Base-by-base conservation (phyloP, 148 eudicot species). In the Camellia granthamiana region DNA sequence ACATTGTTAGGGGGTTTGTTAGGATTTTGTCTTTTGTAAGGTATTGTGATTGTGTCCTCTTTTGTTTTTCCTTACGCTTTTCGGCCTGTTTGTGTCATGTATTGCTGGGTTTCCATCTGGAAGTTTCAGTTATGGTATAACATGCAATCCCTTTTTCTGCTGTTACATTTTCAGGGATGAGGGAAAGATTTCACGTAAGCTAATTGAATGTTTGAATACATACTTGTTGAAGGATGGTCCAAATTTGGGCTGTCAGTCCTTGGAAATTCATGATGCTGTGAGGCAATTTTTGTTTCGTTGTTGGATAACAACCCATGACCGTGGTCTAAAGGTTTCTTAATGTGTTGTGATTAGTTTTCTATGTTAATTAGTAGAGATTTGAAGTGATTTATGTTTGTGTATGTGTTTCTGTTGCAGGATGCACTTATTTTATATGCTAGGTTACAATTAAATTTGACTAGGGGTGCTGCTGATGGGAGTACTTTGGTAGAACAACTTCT, bases 161-260 rank as follows among this genome's bases (percentile, higher is more conserved):
- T 42, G 63, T 62, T 56, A 55, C 7, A 4, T 76, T 64, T 86
- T 54, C 86, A 95, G 99, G 93, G 94, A 91, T 49, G 98, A 91
- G 73, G 91, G 92, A 15, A 93, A 94, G 88, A 76, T 91, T 86
- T 89, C 91, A 23, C 95, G 95, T 71, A 92, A 89, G 85, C 82
- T 96, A 81, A 81, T 96, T 4, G 97, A 96, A 77, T 96, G 99
- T 78, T 84, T 96, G 42, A 96, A 96, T 76, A 82, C 85, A 6
- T 96, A 92, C 82, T 84, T 96, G 89, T 62, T 88, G 78, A 89
- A 84, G 86, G 98, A 96, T 85, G 99, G 99, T 59, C 98, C 99
- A 78, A 96, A 96, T 87, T 81, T 96, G 83, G 97, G 94, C 8
- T 66, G 72, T 77, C 90, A 83, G 83, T 88, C 92, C 77, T 82